Base-by-base conservation (phyloP, 768 basidiomycete genomes). In the Naematelia encephala region DNA sequence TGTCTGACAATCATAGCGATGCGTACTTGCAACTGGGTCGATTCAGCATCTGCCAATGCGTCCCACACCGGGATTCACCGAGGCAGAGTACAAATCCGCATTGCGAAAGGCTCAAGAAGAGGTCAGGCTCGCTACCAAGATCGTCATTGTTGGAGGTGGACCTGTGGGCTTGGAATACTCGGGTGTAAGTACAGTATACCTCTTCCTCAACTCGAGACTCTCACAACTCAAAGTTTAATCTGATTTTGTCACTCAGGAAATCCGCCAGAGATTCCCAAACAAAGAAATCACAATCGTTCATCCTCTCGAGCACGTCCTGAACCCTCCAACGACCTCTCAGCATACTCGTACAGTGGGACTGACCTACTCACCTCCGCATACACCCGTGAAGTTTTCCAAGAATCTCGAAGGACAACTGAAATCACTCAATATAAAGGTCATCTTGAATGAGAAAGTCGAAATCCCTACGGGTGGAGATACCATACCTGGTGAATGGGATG, bases 61-160 rank as follows among this genome's bases (percentile, higher is more conserved):
- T 12, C 70, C 74, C 16, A 49, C 26, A 19, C 48, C 55, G 28
- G 62, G 56, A 3, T 47, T 58, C 8, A 62, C 59, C n/a, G 28
- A 47, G 13, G 57, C 22, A 2, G 60, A 66, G 13, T 62, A 51
- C 45, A 51, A 59, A 22, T 51, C 56, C 0, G 14, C 39, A 2
- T 56, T 72, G 10, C 27, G n/a, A 14, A 71, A 77, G n/a, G 80
- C 80, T 55, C 86, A 87, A 66, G 69, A 70, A 28, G 72, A 68
- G 2, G 79, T 88, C 50, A 75, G 81, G 53, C 74, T 69, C 1
- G 80, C 85, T 0, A 76, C 72, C 0, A 82, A 80, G 43, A 80
- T 89, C 2, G 80, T 88, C 5, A 81, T 88, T 13, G 82, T 88
- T 1, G 87, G 88, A 1, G 87, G 86, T 11, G 87, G 88, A 0